Base-by-base conservation (phyloP, 352 stramenopile genomes). In the Globisporangium orthogonon region DNA sequence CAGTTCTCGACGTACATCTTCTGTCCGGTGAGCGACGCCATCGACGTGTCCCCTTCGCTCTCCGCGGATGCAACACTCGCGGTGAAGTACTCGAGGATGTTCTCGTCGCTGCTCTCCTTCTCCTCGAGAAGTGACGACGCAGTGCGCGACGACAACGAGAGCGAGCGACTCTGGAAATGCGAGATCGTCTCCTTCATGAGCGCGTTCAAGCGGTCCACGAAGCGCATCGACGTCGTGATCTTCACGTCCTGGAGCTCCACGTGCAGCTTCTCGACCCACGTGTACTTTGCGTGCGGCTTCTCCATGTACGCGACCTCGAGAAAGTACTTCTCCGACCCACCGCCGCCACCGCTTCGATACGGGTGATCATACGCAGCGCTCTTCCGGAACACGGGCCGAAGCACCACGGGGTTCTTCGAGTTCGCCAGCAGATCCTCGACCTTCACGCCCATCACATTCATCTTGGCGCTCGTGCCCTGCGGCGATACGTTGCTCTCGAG, bases 1-100 rank as follows among this genome's bases (percentile, higher is more conserved):
- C 75, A 81, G 17, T 63, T 72, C 51, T 83, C 76, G 41, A 94
- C 85, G 65, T 90, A 94, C 15, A 90, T 60, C 53, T 94, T 94
- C 13, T 67, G 61, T 0, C 84, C 84, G 0, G 82, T 94, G 63
- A 94, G 78, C 7, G 84, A 78, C 35, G 76, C 61, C 67, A 91
- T 89, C 28, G 82, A 79, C 1, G 56, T 47, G 18, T 74, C 76
- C 41, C 79, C 76, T 39, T 79, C 76, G 9, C 84, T 41, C 35
- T 41, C 35, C 9, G 35, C 70, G 7, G 71, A 56, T 3, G 50
- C 50, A 7, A 48, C 58, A 18, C 53, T 66, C 7, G 66, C 70
- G 0, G 87, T 65, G 59, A 93, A 93, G 54, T 93, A 93, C 18
- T 77, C 67, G 17, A 91, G 65, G 40, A 93, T 74, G 52, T 87